A percentile compares a stretch with the other conserved stretches of the same genome.
Conservation (phyloP, 257 asterid species). For the Hygrophila difformis region DNA sequence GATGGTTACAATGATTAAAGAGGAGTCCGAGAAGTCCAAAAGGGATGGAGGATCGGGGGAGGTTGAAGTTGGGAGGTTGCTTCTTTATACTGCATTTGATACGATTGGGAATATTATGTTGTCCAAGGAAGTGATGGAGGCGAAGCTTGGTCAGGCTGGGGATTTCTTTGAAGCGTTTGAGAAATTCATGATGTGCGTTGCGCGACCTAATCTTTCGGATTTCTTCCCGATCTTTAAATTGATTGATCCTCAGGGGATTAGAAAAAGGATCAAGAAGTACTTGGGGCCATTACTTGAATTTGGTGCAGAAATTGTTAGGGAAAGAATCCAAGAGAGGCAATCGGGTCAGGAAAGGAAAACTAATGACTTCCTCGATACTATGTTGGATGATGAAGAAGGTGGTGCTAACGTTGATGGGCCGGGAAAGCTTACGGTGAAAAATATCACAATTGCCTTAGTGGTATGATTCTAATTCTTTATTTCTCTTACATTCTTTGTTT, state of each 20-base stretch:
- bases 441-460: slow-evolving; percentile 28
- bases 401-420: not conserved
- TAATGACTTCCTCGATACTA: not conserved
- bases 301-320: not conserved
- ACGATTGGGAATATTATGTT: slow-evolving; percentile 24
- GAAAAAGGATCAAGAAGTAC: slow-evolving; percentile 14
- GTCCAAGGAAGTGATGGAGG: slow-evolving; percentile 23
- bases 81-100: slow-evolving; percentile 20
- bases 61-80: slow-evolving; percentile 13
- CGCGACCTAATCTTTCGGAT: slow-evolving; percentile 22
- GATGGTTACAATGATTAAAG: slow-evolving; percentile 15
- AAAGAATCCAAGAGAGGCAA: slow-evolving; percentile 13
- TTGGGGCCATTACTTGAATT: slow-evolving; percentile 5
- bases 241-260: slow-evolving; percentile 25
- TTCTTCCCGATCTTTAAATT: slow-evolving; percentile 18
- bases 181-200: slow-evolving; percentile 15
- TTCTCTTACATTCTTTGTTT: too few relatives aligned
- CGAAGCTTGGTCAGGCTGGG: slow-evolving; percentile 8
- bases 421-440: slow-evolving; percentile 13
- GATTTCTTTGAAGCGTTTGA: slow-evolving; percentile 21
- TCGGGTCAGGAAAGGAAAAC: not conserved
- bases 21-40: not conserved
- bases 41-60: not conserved
- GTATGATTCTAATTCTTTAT: slow-evolving; percentile 14
- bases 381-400: not conserved